phyloP scores from a whole-genome alignment of 257 asterid species.

The Rauvolfia tetraphylla region DNA sequence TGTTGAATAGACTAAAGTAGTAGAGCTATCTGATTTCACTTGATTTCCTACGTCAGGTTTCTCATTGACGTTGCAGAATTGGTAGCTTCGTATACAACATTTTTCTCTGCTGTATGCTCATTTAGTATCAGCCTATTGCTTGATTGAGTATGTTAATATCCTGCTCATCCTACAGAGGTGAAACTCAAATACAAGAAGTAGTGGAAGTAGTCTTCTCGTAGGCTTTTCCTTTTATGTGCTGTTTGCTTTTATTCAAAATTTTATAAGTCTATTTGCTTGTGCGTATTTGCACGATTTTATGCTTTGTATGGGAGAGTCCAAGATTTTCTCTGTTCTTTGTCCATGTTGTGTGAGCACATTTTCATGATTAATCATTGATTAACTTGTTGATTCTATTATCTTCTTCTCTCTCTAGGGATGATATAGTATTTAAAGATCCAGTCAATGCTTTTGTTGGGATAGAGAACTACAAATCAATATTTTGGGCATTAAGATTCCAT shows the following conservation, averaged over 20 bases:
- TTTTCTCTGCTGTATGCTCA: background rate
- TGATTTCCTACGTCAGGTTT: background rate
- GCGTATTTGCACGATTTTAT: background rate
- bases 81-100: background rate
- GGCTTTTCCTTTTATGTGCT: background rate
- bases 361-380: conserved; percentile 9
- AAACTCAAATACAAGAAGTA: background rate
- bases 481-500: conserved; percentile 79
- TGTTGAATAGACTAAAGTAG: background rate
- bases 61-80: background rate
- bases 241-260: background rate
- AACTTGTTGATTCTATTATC: conserved; percentile 9
- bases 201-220: background rate
- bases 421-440: conserved; percentile 81
- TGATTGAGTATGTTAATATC: background rate
- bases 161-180: background rate
- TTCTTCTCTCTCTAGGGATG: conserved; percentile 53
- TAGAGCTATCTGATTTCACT: background rate
- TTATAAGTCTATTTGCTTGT: background rate
- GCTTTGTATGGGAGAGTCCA: background rate
- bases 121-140: background rate
- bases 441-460: conserved; percentile 75
- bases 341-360: background rate
- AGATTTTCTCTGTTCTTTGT: background rate
- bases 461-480: conserved; percentile 75